These are phyloP conservation scores for Trichoderma cornu-damae DNA, from an alignment of 2,329 filamentous ascomycete genomes.

Conservation along the genomic window DNA sequence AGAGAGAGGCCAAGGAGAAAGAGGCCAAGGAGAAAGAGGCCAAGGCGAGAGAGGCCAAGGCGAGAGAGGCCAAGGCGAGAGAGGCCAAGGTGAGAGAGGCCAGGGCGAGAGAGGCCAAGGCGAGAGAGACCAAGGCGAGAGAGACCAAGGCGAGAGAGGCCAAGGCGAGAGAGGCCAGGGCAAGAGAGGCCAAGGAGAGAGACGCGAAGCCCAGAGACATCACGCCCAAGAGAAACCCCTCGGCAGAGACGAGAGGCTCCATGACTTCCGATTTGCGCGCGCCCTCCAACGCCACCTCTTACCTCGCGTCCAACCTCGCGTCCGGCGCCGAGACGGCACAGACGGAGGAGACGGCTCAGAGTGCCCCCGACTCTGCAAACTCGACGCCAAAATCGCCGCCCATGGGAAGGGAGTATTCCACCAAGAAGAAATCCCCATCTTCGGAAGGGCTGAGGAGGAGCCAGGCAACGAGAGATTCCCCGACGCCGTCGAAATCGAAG, in stretches of 20 bases:
- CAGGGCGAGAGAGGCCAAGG: conserved; percentile 19
- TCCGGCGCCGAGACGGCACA: conserved; percentile 3
- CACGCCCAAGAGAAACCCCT: conserved; percentile 21
- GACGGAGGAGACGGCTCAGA: conserved; percentile 3
- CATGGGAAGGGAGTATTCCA: neutral
- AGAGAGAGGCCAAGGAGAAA: too few species aligned
- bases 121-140: conserved; percentile 4
- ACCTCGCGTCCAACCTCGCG: conserved; percentile 17
- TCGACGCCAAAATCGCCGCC: conserved; percentile 11
- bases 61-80: conserved; percentile 1
- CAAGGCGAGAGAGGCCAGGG: neutral
- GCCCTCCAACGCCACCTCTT: conserved; percentile 8
- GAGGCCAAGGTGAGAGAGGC: too few species aligned
- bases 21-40: too few species aligned
- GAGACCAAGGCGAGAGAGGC: neutral
- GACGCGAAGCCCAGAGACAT: neutral
- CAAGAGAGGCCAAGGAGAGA: neutral
- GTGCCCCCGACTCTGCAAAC: neutral
- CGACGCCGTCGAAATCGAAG: conserved; percentile 44
- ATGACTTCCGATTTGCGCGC: conserved; percentile 23
- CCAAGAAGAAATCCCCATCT: conserved; percentile 29
- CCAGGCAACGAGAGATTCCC: conserved; percentile 47
- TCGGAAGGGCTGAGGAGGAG: conserved; percentile 49
- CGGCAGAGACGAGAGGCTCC: conserved; percentile 24
- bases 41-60: too few species aligned